Percentiles rank a stretch among this genome's conserved stretches.
Evolutionary conservation across 1,284 basidiomycete genomes (phyloP).

Genomic region (Mycena citricolor): DNA sequence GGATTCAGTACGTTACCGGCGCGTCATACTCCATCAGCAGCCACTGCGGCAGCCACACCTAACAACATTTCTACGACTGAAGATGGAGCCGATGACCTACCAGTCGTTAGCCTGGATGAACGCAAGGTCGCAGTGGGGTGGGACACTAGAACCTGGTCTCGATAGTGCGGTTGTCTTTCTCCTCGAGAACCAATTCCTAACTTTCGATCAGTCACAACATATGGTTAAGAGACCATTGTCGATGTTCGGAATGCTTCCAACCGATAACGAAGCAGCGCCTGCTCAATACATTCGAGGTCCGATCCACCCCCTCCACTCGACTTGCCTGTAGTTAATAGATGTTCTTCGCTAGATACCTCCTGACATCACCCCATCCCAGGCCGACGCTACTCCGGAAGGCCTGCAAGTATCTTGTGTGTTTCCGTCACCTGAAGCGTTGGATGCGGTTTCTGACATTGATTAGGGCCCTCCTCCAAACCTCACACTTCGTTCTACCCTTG

Average conservation of each 20-base stretch:
- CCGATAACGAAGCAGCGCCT: conserved; percentile 87
- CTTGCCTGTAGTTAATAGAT: conserved; percentile 3
- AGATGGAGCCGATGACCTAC: conserved; percentile 40
- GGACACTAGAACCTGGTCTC: conserved; percentile 63
- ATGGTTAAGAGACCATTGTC: conserved; percentile 73
- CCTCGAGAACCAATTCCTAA: background rate
- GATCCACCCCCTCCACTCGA: conserved; percentile 20
- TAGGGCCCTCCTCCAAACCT: conserved; percentile 60
- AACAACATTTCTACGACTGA: too few relatives aligned
- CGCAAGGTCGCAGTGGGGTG: conserved; percentile 66
- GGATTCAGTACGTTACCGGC: too few relatives aligned
- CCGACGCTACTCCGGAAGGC: conserved; percentile 63
- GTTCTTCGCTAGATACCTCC: conserved; percentile 64
- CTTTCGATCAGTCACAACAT: conserved; percentile 42
- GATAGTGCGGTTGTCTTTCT: conserved; percentile 52
- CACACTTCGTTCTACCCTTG: conserved; percentile 86
- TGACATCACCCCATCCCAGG: conserved; percentile 66
- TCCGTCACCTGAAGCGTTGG: conserved; percentile 2
- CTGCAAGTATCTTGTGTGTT: conserved; percentile 66
- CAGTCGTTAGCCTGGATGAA: conserved; percentile 56
- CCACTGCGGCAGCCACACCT: too few relatives aligned
- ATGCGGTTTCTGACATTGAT: background rate
- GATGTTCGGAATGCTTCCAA: conserved; percentile 88
- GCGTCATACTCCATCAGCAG: too few relatives aligned
- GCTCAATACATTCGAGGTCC: conserved; percentile 80